Evolutionary conservation across 257 asterid species (phyloP), one percentile per base, ranked within the genome.

Genomic region (Nicotiana knightiana): DNA sequence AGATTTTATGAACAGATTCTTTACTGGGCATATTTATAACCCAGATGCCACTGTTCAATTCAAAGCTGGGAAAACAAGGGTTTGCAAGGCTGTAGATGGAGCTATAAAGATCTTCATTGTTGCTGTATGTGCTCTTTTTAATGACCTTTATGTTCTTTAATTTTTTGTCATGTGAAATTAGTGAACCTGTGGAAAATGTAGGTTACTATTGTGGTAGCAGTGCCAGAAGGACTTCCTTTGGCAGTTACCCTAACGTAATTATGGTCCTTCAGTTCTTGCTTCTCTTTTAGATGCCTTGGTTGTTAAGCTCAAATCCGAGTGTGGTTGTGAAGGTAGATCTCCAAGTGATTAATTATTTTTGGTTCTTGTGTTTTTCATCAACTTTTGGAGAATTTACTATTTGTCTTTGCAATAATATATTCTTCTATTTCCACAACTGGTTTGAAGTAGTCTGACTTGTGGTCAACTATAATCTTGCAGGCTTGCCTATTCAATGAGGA

Each of bases 161-260:
- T 67, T 48, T 54, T 59, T 79, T 54, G 32, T 30, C 63, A 51
- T 51, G 64, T 75, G 16, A 51, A 33, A 33, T 33, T 26, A 8
- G 43, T 1, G 43, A 43, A 51, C 28, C 63, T 51, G 43, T 75
- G 63, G 46, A 75, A 76, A 17, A 54, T 86, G 82, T 82, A 96
- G 99, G 99, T 96, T 80, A 93, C 98, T 70, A 94, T 94, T 86
- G 98, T 96, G 35, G 99, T 94, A 83, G 99, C 99, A 51, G 98
- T 94, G 82, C 99, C 99, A 21, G 97, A 96, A 88, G 99, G 98
- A 68, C 98, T 96, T 87, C 97, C 98, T 66, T 88, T 96, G 89
- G 99, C 97, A 85, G 99, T 96, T 65, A 96, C 99, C 79, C 82
- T 96, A 83, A 96, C 98, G 99, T 96, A 87, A 91, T 97, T 85